Conservation (phyloP, 345 rosid genomes). For the Eucalyptus grandis region DNA sequence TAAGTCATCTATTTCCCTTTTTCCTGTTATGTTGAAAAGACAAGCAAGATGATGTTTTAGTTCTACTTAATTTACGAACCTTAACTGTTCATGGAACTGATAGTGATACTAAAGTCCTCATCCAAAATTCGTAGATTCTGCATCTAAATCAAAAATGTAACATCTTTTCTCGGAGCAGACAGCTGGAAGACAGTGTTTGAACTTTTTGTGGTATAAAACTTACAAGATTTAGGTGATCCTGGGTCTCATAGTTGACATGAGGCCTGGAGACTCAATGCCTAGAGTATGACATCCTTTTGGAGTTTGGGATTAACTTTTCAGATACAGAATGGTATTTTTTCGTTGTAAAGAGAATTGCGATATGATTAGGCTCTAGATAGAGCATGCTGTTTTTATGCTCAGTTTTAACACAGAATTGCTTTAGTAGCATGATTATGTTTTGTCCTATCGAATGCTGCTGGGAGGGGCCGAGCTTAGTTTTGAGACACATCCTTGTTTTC, state of each 20-base stretch:
- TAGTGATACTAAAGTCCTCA: neutral
- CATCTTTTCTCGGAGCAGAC: neutral
- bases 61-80: neutral
- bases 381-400: neutral
- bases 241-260: neutral
- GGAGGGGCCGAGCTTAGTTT: neutral
- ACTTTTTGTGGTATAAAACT: neutral
- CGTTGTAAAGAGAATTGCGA: neutral
- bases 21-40: neutral
- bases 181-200: neutral
- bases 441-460: neutral
- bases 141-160: neutral
- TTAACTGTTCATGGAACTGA: neutral
- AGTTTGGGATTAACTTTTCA: neutral
- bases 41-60: neutral
- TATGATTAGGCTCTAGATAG: neutral
- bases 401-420: neutral
- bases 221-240: neutral
- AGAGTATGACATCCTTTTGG: neutral
- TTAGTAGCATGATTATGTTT: neutral
- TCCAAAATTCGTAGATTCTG: neutral
- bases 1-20: neutral
- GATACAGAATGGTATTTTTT: neutral
- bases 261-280: neutral
- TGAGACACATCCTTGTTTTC: neutral